Conservation (phyloP, 192 early-diverging fungal genomes). For the Blastocladiella britannica region DNA sequence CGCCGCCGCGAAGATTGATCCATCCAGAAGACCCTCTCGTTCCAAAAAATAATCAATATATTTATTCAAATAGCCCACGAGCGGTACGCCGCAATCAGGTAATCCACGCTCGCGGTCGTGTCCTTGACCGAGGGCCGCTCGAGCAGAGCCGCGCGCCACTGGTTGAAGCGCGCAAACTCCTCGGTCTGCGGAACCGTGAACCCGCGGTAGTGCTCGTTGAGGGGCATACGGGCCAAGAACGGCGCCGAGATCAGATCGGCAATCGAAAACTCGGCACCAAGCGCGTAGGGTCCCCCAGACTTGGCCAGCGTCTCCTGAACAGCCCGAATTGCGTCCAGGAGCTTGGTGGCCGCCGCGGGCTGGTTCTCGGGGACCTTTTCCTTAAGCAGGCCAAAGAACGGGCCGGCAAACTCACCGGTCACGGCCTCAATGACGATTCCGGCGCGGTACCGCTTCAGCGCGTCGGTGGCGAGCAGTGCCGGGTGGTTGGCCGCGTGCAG, state of each 20-base stretch:
- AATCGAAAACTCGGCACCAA: not conserved
- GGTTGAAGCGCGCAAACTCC: constrained; percentile 13
- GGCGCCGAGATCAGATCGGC: not conserved
- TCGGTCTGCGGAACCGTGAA: constrained; percentile 8
- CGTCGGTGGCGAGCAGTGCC: not conserved
- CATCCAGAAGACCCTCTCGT: too few species aligned
- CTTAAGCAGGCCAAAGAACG: not conserved
- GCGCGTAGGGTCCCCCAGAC: not conserved
- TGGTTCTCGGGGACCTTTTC: not conserved
- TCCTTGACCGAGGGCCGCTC: constrained; percentile 9
- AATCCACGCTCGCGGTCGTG: constrained; percentile 8
- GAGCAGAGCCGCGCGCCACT: constrained; percentile 13
- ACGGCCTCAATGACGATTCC: not conserved
- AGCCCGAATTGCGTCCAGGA: not conserved
- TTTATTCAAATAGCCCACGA: too few species aligned
- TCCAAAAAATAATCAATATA: too few species aligned
- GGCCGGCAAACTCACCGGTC: not conserved
- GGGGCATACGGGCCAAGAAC: constrained; percentile 1
- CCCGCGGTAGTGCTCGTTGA: constrained; percentile 7
- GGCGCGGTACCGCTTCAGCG: not conserved
- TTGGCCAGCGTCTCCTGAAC: not conserved
- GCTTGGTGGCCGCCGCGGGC: not conserved
- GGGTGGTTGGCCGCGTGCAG: too few species aligned
- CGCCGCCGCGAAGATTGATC: too few species aligned
- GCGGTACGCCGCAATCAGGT: constrained; percentile 6